Evolutionary conservation across 768 basidiomycete genomes (phyloP).

Genomic region (Xerocomellus dryophilus): DNA sequence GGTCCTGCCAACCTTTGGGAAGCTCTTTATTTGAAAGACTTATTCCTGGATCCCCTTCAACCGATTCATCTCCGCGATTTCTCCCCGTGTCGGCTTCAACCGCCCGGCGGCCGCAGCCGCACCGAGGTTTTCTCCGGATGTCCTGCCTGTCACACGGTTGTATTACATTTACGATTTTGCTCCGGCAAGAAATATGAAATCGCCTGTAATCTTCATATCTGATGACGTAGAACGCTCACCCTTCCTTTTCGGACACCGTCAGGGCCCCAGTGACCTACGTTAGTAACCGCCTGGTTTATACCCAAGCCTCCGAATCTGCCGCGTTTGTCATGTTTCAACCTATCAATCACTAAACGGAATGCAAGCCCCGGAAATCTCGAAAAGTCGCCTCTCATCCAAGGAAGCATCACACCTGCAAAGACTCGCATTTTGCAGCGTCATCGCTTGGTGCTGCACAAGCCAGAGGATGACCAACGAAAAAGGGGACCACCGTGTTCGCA

Average conservation of each 20-base stretch:
- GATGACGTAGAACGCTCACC: background rate
- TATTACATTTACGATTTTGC: background rate
- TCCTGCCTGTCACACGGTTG: background rate
- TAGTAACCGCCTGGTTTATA: background rate
- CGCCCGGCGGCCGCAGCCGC: too few relatives aligned
- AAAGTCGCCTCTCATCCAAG: slow-evolving; percentile 10
- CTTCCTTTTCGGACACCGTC: background rate
- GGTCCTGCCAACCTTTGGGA: background rate
- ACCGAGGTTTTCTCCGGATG: background rate
- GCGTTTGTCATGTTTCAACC: background rate
- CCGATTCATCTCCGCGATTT: slow-evolving; percentile 6
- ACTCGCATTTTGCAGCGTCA: background rate
- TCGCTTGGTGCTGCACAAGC: background rate
- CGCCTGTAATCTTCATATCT: background rate
- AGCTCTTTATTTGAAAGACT: background rate
- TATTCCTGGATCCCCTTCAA: background rate
- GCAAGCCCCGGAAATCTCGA: background rate
- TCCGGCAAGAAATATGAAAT: background rate
- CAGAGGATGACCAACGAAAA: background rate
- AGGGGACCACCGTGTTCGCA: background rate
- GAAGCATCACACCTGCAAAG: background rate
- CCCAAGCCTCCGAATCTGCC: background rate
- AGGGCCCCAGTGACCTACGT: background rate
- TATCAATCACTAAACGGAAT: slow-evolving; percentile 7
- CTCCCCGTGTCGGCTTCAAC: background rate